Evolutionary conservation across 2,329 filamentous ascomycete species (phyloP).

Genomic region (Calonectria ilicicola): DNA sequence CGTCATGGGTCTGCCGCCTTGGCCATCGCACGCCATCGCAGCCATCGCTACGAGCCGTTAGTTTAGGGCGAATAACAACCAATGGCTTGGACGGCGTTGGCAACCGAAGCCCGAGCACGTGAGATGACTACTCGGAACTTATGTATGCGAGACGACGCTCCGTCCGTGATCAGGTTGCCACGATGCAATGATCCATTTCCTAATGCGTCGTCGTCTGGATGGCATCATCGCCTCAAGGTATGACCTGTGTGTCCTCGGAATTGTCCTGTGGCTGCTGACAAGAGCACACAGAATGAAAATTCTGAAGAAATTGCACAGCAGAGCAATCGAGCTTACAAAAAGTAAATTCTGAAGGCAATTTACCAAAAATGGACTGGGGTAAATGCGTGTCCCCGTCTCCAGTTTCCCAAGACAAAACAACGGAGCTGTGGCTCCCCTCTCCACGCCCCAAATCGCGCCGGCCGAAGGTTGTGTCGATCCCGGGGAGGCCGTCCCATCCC

Average conservation of each 20-base stretch:
- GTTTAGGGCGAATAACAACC: background rate
- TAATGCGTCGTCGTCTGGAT: background rate
- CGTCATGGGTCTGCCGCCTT: background rate
- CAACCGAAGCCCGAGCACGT: conserved; percentile 4
- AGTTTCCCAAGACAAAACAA: background rate
- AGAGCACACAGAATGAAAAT: background rate
- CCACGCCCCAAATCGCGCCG: conserved; percentile 6
- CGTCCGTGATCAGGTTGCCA: background rate
- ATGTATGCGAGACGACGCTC: background rate
- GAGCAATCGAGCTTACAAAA: background rate
- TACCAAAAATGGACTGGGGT: background rate
- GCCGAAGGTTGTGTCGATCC: conserved; percentile 8
- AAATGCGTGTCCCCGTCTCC: background rate
- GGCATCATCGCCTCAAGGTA: background rate
- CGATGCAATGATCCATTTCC: background rate
- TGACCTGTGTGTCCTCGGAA: background rate
- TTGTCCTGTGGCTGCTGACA: background rate
- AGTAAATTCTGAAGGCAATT: conserved; percentile 10
- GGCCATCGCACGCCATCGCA: conserved; percentile 24
- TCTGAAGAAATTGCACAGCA: background rate
- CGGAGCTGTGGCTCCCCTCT: background rate
- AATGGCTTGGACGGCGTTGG: background rate
- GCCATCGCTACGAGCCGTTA: conserved; percentile 25
- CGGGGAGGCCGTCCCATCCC: background rate
- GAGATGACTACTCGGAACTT: conserved; percentile 18